Percentiles rank a stretch among this genome's conserved stretches.
Conservation (phyloP, 2,329 filamentous ascomycete genomes). For the Penicillium sumatraense region DNA sequence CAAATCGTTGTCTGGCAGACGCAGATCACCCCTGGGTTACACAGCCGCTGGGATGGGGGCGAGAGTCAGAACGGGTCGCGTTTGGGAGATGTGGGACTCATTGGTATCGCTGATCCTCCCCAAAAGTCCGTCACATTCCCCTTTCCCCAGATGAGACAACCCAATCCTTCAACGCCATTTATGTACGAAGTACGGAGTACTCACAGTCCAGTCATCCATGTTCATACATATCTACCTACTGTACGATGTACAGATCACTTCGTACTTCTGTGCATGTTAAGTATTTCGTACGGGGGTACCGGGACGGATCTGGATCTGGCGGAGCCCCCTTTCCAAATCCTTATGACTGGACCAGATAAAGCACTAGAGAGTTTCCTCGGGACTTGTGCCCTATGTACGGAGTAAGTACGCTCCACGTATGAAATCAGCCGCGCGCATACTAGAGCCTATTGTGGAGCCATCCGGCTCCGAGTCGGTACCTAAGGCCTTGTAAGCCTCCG, state of each 20-base stretch:
- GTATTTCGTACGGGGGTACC: background rate
- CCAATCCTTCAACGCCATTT: background rate
- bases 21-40: conserved; percentile 16
- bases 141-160: conserved; percentile 8
- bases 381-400: conserved; percentile 4
- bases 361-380: conserved; percentile 1
- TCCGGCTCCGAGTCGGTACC: conserved; percentile 12
- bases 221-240: background rate
- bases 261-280: background rate
- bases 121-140: conserved; percentile 3
- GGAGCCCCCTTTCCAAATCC: conserved; percentile 7
- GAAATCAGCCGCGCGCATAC: conserved; percentile 29
- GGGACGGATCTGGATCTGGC: conserved; percentile 7
- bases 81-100: conserved; percentile 2
- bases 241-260: background rate
- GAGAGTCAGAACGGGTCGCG: conserved; percentile 9
- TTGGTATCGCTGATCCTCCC: background rate
- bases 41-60: conserved; percentile 13
- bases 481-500: background rate
- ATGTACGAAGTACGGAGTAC: background rate
- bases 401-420: conserved; percentile 11
- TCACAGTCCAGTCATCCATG: background rate
- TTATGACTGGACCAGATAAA: conserved; percentile 2
- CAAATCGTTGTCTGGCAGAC: background rate
- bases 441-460: conserved; percentile 21